These are phyloP conservation scores for Xylaria sp. DNA, from an alignment of 2,329 filamentous ascomycete genomes.

Conservation along the genomic window DNA sequence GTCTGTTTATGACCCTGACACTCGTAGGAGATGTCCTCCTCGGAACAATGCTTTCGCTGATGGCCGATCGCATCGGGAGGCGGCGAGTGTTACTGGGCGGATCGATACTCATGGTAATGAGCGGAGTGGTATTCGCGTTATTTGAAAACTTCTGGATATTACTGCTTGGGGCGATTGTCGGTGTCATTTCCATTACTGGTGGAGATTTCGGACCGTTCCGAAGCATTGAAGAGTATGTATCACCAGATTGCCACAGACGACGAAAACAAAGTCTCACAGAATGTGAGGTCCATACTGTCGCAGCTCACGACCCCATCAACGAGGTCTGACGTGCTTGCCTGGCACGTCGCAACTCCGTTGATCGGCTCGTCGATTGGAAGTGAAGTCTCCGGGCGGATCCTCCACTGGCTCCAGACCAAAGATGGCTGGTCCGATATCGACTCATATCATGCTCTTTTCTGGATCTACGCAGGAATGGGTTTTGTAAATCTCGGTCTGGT, in stretches of 20 bases:
- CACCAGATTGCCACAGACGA: background rate
- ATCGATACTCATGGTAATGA: constrained; percentile 65
- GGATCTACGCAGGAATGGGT: constrained; percentile 68
- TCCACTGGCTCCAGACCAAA: constrained; percentile 58
- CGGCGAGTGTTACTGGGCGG: constrained; percentile 65
- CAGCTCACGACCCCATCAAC: constrained; percentile 67
- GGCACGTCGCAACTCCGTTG: constrained; percentile 71
- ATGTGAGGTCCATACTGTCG: constrained; percentile 62
- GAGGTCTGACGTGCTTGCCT: constrained; percentile 72
- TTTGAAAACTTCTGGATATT: constrained; percentile 70
- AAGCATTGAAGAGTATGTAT: constrained; percentile 68
- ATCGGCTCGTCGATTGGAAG: constrained; percentile 66
- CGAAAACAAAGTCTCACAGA: constrained; percentile 22
- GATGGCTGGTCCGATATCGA: constrained; percentile 62
- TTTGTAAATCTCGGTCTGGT: constrained; percentile 60
- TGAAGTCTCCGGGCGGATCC: constrained; percentile 62
- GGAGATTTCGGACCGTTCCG: constrained; percentile 76
- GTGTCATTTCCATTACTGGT: constrained; percentile 71
- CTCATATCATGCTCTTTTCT: constrained; percentile 68
- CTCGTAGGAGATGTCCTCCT: constrained; percentile 70
- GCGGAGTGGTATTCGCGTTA: constrained; percentile 64
- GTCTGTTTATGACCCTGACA: constrained; percentile 73
- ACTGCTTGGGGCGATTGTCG: constrained; percentile 67
- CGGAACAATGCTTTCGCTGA: constrained; percentile 66
- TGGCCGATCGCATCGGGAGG: constrained; percentile 69